Evolutionary conservation across 805 yeast species (phyloP), one percentile per base, ranked within the genome.

Genomic region (Blastobotrys robertii): DNA sequence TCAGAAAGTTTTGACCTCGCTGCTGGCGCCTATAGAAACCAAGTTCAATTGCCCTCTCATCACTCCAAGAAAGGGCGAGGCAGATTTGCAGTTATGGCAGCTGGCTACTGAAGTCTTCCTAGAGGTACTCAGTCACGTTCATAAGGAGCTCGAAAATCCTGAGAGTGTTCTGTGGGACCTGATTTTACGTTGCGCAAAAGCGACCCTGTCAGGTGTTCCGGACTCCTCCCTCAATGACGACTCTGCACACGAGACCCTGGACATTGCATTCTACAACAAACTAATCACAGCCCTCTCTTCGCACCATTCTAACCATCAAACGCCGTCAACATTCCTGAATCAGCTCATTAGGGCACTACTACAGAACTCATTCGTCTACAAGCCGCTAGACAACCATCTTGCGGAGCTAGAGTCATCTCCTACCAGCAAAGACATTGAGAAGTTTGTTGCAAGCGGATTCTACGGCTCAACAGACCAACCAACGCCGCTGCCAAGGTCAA

Each of bases 391-490:
- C 25, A 19, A 6, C 39, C 31, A 37, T 14, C 31, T 16, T 5
- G 13, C 37, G 6, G n/a, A 34, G 6, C 10, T 13, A 5, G 11
- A 13, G 15, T 10, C 32, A 11, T 14, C 29, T 4, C 8, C 12
- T 12, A 22, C 14, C 32, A 4, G 12, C 12, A 16, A 15, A 4
- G 14, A n/a, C 28, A n/a, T 25, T 3, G 57, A 69, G 2, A 44
- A 55, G 1, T 72, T 72, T 45, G 62, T 70, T 10, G 69, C 73
- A 43, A 71, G 69, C 8, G 68, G 69, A 7, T 64, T 72, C n/a
- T 76, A 71, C 51, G 92, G 92, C 1, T 69, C 84, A 0, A 81
- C 90, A 0, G 69, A 70, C 32, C 70, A 73, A 2, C 58, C 79
- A 1, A 52, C 51, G 1, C 53, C 66, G 8, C 58, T 69, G 15